These are phyloP conservation scores for Prunella vulgaris DNA, from an alignment of 257 asterid genomes.

Conservation along the genomic window DNA sequence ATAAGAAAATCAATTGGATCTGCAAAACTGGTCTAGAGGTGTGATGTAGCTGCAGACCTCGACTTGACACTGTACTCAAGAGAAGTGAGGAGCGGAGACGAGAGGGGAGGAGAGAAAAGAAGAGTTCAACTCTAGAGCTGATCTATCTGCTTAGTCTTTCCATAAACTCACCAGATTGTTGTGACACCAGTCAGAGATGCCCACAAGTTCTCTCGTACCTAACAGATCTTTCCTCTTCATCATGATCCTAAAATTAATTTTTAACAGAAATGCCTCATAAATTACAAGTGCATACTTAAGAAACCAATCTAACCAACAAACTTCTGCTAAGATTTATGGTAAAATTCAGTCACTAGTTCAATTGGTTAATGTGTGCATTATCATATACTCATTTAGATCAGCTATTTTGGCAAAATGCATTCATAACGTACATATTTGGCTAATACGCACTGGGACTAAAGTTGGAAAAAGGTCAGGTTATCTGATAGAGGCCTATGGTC, in stretches of 20 bases:
- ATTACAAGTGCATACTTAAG: not conserved
- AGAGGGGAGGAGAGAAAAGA: no score
- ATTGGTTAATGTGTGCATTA: not conserved
- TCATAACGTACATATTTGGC: not conserved
- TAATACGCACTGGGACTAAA: not conserved
- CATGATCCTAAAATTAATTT: not conserved
- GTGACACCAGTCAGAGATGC: not conserved
- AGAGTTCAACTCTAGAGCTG: no score
- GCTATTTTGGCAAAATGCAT: not conserved
- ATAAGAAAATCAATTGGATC: not conserved
- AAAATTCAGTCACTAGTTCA: not conserved
- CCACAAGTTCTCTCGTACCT: not conserved
- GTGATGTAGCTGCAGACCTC: not conserved
- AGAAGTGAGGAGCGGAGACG: no score
- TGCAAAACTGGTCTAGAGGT: not conserved
- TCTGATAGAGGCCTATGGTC: not conserved
- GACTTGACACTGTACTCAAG: not conserved
- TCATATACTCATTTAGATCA: not conserved
- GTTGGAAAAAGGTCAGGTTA: not conserved
- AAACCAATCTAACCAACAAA: slow-evolving; percentile 1
- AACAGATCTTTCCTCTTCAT: not conserved
- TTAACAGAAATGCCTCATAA: not conserved
- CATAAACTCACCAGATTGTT: not conserved
- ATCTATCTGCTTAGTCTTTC: not conserved
- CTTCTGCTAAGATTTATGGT: not conserved